phyloP scores from a whole-genome alignment of 805 yeast genomes.

The Saccharomycopsis capsularis region DNA sequence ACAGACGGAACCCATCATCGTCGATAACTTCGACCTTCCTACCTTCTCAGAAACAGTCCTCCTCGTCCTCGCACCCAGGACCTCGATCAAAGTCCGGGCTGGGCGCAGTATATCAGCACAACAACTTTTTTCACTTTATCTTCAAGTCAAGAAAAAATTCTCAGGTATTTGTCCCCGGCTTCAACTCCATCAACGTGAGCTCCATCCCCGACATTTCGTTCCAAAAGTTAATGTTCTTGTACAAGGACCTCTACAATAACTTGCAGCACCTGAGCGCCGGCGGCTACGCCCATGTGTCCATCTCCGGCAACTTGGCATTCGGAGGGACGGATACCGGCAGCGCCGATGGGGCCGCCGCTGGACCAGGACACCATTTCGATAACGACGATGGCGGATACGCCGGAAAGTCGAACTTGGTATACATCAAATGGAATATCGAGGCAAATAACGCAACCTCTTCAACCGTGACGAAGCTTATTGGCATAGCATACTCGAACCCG shows the following conservation, averaged over 20 bases:
- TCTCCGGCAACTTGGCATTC: not conserved
- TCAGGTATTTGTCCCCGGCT: constrained; percentile 47
- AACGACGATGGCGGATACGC: constrained; percentile 27
- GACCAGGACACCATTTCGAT: constrained; percentile 20
- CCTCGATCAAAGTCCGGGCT: too few species aligned
- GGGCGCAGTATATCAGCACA: not conserved
- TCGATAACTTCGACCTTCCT: constrained; percentile 17
- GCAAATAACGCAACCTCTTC: too few species aligned
- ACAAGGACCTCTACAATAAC: constrained; percentile 17
- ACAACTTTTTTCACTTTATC: constrained; percentile 64
- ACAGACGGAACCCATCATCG: constrained; percentile 45
- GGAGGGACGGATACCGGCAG: not conserved
- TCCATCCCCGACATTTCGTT: constrained; percentile 12
- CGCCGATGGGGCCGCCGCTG: constrained; percentile 13
- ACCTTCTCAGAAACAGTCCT: not conserved
- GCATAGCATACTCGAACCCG: constrained; percentile 16
- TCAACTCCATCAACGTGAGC: constrained; percentile 12
- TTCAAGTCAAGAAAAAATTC: constrained; percentile 65
- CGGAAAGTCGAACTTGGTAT: constrained; percentile 38
- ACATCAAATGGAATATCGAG: constrained; percentile 35
- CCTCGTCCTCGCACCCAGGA: not conserved
- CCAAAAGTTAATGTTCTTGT: constrained; percentile 13
- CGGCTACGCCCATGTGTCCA: not conserved
- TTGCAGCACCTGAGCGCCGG: not conserved
- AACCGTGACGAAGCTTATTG: constrained; percentile 16